phyloP scores from a whole-genome alignment of 345 rosid genomes.

The Trapa incisa region DNA sequence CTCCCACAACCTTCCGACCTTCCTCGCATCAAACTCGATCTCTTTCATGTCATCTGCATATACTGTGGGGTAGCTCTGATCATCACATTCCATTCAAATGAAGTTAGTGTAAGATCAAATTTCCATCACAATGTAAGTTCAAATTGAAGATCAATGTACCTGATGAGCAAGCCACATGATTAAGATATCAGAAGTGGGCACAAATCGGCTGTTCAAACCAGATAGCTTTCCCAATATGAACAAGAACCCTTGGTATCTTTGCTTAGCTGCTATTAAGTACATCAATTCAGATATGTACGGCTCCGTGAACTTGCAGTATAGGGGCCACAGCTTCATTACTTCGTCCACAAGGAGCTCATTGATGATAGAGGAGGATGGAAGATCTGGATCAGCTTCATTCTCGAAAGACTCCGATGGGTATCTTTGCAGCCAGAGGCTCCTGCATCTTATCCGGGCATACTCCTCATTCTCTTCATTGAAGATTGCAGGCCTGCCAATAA shows the following conservation, averaged over 20 bases:
- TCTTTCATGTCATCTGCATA: conserved; percentile 63
- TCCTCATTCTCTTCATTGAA: conserved; percentile 65
- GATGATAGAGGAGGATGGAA: conserved; percentile 8
- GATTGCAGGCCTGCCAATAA: conserved; percentile 65
- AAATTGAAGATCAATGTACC: conserved; percentile 16
- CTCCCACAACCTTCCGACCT: conserved; percentile 36
- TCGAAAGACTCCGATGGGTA: conserved; percentile 65
- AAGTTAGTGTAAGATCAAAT: conserved; percentile 2
- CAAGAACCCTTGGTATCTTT: conserved; percentile 68
- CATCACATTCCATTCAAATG: conserved; percentile 6
- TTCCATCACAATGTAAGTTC: neutral
- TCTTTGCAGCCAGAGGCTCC: conserved; percentile 39
- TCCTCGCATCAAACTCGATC: conserved; percentile 28
- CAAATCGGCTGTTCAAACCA: conserved; percentile 31
- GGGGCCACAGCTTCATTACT: conserved; percentile 36
- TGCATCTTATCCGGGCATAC: conserved; percentile 64
- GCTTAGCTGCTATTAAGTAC: conserved; percentile 58
- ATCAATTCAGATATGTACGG: conserved; percentile 60
- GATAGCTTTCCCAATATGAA: conserved; percentile 32
- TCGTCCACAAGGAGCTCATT: conserved; percentile 30
- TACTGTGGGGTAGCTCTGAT: conserved; percentile 67
- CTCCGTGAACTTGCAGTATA: conserved; percentile 42
- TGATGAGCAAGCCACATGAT: conserved; percentile 81
- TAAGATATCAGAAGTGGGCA: conserved; percentile 57
- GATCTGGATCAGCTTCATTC: conserved; percentile 42